Base-by-base conservation (phyloP, 768 basidiomycete species). In the Psilocybe cubensis region DNA sequence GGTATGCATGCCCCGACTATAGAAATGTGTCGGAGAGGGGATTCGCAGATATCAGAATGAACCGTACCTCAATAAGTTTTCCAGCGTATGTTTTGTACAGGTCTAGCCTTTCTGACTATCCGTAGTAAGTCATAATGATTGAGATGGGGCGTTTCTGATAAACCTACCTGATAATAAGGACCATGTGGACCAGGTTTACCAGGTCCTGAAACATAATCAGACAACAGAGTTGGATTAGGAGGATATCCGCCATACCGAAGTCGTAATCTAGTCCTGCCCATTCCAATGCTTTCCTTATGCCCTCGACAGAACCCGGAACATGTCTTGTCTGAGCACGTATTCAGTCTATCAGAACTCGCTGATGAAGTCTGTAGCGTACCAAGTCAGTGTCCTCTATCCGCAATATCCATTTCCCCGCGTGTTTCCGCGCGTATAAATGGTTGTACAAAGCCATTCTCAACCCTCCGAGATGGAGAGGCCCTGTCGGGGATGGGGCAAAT, bases 401-500 rank as follows among this genome's bases (percentile, higher is more conserved):
- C 64, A 98, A 74, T 33, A 98, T 83, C 93, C 94, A 97, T 66
- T 89, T 89, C 2, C 96, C 97, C 2, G 84, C 86, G 12, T 84
- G 77, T 70, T 92, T 93, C 64, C 81, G 82, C 8, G 96, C 92
- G 54, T 89, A 87, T 0, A 98, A 72, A 66, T 97, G 84, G 66
- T 98, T 98, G 73, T 94, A 96, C 2, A 99, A 76, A 0, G 96
- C 97, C 53, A 96, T 98, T 17, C 97, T 78, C 12, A 99, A 83
- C 0, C 97, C 97, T 0, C 97, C 97, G 1, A 99, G 85, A 71
- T 99, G 97, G 4, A 98, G 77, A 28, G 89, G 83, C 1, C 97
- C 97, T 0, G 97, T 99, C 1, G 97, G 97, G 1, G 97, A 98
- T 1, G 97, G 97, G 2, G 96, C 97, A 71, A 99, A 98, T 14